Conservation (phyloP, 352 stramenopile genomes). For the Pythium vanterpoolii region DNA sequence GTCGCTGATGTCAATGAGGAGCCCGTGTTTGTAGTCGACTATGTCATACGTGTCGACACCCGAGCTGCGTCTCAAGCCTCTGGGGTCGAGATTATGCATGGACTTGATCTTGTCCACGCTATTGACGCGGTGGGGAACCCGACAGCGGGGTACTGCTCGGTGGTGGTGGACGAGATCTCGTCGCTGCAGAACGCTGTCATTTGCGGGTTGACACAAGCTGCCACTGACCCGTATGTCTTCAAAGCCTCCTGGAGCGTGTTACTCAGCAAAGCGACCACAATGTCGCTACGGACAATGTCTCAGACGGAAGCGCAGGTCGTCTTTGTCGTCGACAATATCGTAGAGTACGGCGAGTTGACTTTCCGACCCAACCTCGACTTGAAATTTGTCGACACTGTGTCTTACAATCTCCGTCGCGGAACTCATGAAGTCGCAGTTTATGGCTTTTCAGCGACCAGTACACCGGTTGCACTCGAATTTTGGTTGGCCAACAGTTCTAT, state of each 20-base stretch:
- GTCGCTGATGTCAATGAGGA: slow-evolving; percentile 45
- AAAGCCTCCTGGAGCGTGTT: slow-evolving; percentile 15
- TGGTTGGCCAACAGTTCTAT: not conserved
- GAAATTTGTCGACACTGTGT: slow-evolving; percentile 12
- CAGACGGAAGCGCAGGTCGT: slow-evolving; percentile 6
- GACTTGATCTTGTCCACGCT: slow-evolving; percentile 8
- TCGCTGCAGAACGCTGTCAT: slow-evolving; percentile 10
- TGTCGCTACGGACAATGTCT: slow-evolving; percentile 22
- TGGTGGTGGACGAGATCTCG: not conserved
- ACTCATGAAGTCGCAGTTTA: slow-evolving; percentile 14
- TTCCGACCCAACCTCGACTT: slow-evolving; percentile 15
- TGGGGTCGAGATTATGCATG: not conserved
- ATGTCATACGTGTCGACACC: slow-evolving; percentile 15
- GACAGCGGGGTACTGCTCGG: slow-evolving; percentile 9
- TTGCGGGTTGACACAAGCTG: not conserved
- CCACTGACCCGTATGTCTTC: slow-evolving; percentile 5
- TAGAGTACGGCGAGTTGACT: not conserved
- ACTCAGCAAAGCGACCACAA: not conserved
- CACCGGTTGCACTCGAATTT: slow-evolving; percentile 8
- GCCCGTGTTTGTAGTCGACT: slow-evolving; percentile 31
- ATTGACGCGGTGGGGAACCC: slow-evolving; percentile 5
- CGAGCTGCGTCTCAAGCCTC: slow-evolving; percentile 8
- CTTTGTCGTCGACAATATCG: slow-evolving; percentile 23
- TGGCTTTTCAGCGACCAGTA: slow-evolving; percentile 1
- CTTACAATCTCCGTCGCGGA: slow-evolving; percentile 6